Base-by-base conservation (phyloP, 2,329 filamentous ascomycete genomes). In the Botrytis deweyae region DNA sequence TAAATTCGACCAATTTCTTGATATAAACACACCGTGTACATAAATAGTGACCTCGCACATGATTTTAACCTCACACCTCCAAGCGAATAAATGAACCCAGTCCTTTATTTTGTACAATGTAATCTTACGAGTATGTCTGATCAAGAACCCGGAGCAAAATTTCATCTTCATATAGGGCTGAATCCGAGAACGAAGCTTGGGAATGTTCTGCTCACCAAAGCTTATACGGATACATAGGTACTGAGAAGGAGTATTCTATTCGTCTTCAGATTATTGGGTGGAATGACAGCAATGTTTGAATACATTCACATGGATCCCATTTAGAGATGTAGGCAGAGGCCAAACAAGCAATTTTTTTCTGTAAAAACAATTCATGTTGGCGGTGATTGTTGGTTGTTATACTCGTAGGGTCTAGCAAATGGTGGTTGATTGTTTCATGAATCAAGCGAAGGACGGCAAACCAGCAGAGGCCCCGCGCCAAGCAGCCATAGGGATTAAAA, bases 101-200 rank as follows among this genome's bases (percentile, higher is more conserved):
- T 3, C 0, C 58, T 5, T 59, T n/a, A 29, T 2, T 42, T n/a
- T 33, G 33, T 33, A 33, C 33, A 33, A 33, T 33, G 33, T 33
- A 29, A 25, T 49, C 25, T 12, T 36, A 42, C 20, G 12, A 33
- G 33, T 33, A 66, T 44, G 36, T 40, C 10, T 20, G 29, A 59
- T 33, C 55, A 44, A 46, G n/a, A 49, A 36, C 63, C 42, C 42
- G 63, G 42, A 29, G 36, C 63, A 33, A 36, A 46, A 33, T 49
- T 33, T 46, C 44, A 25, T 18, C 33, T 66, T 66, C 63, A 49
- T 18, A 66, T 66, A 66, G 63, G 63, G 63, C 63, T 66, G 63
- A 66, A 66, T 22, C 42, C 9, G 63, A 66, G 63, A 46, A 46
- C 33, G n/a, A 29, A 42, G 38, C 22, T 44, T 46, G 29, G 33